Evolutionary conservation across 1,284 basidiomycete species (phyloP).

Genomic region (Ustilago lituana): DNA sequence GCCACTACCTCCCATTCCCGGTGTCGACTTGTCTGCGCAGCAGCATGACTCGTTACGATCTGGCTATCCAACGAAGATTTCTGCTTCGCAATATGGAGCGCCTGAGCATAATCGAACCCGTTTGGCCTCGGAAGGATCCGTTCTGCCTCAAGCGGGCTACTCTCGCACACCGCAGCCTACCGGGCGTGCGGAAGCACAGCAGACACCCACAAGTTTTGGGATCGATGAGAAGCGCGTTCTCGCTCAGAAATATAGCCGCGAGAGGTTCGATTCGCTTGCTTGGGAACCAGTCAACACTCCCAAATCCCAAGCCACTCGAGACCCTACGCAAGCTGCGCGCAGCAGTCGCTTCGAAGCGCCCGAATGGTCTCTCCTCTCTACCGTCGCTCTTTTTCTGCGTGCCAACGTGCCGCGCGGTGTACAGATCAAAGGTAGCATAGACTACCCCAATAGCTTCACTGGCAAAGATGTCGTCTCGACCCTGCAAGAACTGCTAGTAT

Average conservation of each 20-base stretch:
- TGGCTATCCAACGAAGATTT: slow-evolving; percentile 4
- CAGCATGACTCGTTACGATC: slow-evolving; percentile 7
- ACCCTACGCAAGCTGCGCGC: neutral
- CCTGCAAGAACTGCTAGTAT: slow-evolving; percentile 44
- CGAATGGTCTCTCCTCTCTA: slow-evolving; percentile 84
- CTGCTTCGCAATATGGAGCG: slow-evolving; percentile 2
- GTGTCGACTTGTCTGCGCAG: neutral
- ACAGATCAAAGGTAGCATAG: slow-evolving; percentile 73
- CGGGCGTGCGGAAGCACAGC: neutral
- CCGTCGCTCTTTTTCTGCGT: slow-evolving; percentile 84
- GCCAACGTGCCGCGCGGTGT: slow-evolving; percentile 85
- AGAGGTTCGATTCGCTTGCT: slow-evolving; percentile 33
- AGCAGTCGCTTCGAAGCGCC: slow-evolving; percentile 2
- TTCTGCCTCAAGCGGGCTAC: slow-evolving; percentile 18
- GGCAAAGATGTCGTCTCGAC: slow-evolving; percentile 62
- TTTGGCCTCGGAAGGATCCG: slow-evolving; percentile 7
- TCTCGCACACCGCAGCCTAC: neutral
- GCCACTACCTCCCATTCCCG: slow-evolving; percentile 40
- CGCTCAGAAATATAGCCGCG: slow-evolving; percentile 19
- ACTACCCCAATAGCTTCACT: slow-evolving; percentile 64
- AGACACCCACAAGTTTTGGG: slow-evolving; percentile 2
- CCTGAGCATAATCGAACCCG: neutral
- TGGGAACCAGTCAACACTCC: slow-evolving; percentile 39
- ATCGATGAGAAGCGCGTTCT: slow-evolving; percentile 7
- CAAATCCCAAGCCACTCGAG: slow-evolving; percentile 1